phyloP scores from a whole-genome alignment of 768 basidiomycete species.

The Trametes maxima region DNA sequence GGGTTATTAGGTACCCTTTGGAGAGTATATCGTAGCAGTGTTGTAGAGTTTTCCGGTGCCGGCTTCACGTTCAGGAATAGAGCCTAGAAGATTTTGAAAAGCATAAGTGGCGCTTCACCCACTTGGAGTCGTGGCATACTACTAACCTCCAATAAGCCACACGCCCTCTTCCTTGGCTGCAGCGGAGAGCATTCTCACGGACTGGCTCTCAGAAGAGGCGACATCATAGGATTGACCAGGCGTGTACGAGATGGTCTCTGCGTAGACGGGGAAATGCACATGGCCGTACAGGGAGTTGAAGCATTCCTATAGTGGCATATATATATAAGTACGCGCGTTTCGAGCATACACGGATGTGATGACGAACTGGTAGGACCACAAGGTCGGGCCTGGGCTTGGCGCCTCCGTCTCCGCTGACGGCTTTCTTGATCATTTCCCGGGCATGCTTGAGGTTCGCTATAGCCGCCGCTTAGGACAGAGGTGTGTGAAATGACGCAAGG shows the following conservation, averaged over 20 bases:
- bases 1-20: slow-evolving; percentile 50
- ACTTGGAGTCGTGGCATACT: slow-evolving; percentile 19
- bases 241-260: slow-evolving; percentile 72
- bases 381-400: slow-evolving; percentile 66
- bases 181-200: slow-evolving; percentile 77
- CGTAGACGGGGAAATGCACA: slow-evolving; percentile 78
- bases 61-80: slow-evolving; percentile 84
- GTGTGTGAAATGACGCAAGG: not conserved
- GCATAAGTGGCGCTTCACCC: not conserved
- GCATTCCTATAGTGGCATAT: slow-evolving; percentile 60
- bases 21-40: slow-evolving; percentile 90
- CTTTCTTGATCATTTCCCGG: slow-evolving; percentile 73
- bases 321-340: not conserved
- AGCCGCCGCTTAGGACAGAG: not conserved
- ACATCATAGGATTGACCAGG: slow-evolving; percentile 62
- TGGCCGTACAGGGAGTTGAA: slow-evolving; percentile 89
- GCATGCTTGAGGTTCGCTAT: slow-evolving; percentile 80
- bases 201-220: slow-evolving; percentile 62
- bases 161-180: slow-evolving; percentile 75
- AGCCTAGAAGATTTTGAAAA: slow-evolving; percentile 54
- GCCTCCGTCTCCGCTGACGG: slow-evolving; percentile 44
- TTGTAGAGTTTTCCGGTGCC: slow-evolving; percentile 79
- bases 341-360: not conserved
- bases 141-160: slow-evolving; percentile 98
- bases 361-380: slow-evolving; percentile 79